phyloP scores from a whole-genome alignment of 2,329 filamentous ascomycete species.

The Calonectria hawksworthii region DNA sequence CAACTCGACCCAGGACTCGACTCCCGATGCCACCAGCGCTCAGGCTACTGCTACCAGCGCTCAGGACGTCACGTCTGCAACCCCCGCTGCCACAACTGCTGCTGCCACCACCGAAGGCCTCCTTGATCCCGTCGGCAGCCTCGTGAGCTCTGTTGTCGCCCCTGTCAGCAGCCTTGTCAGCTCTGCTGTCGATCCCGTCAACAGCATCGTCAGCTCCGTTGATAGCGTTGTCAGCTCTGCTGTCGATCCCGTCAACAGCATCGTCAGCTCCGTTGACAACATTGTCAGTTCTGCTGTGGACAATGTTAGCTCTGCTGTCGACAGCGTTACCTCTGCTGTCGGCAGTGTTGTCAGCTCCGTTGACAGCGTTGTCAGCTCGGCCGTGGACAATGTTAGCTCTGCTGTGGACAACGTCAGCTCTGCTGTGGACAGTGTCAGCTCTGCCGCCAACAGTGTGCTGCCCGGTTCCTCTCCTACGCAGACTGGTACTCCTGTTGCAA shows the following conservation, averaged over 20 bases:
- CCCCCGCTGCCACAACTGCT: not conserved
- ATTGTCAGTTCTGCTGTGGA: constrained; percentile 38
- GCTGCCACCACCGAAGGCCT: not conserved
- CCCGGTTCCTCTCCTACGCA: not conserved
- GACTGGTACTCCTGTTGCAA: not conserved
- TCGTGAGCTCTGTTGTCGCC: constrained; percentile 37
- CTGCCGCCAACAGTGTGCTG: not conserved
- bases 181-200: constrained; percentile 29
- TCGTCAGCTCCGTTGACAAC: constrained; percentile 21
- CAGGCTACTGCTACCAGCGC: not conserved
- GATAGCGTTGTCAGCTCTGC: not conserved
- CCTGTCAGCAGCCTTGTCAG: constrained; percentile 24
- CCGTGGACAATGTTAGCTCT: not conserved
- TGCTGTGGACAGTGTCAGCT: constrained; percentile 7
- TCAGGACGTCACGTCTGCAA: not conserved
- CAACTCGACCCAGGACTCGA: not conserved
- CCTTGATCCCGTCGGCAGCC: constrained; percentile 39
- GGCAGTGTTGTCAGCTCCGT: constrained; percentile 6
- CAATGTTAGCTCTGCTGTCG: constrained; percentile 17
- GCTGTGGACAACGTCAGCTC: not conserved
- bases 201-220: not conserved
- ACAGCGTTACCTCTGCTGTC: constrained; percentile 21
- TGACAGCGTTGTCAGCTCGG: not conserved
- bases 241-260: constrained; percentile 21
- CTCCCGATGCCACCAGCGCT: not conserved